Base-by-base conservation (phyloP, 805 yeast species). In the Sungouiozyma ichnusensis region DNA sequence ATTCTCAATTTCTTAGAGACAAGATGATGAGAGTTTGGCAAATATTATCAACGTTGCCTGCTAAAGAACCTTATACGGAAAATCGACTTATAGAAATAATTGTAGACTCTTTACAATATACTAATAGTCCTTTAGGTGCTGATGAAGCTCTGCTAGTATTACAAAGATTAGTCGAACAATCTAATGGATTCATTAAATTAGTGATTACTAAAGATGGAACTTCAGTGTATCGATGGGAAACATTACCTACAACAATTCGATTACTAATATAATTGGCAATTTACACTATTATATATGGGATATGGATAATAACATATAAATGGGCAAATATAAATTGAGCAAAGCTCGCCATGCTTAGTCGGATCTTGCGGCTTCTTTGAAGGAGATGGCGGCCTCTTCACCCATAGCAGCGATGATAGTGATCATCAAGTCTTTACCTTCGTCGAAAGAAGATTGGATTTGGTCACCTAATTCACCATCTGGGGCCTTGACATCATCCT, bases 311-410 rank as follows among this genome's bases (percentile, higher is more conserved):
- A 15, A 16, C n/a, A 16, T 35, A 14, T 35, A 24, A 15, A 35
- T 15, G 24, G 38, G 24, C 20, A 16, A 35, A 15, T 9, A 24
- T 6, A 24, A 11, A 24, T 24, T 24, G 11, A n/a, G 16, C 32
- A 36, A 44, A 38, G 20, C 36, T 37, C 32, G 33, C 17, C 16
- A 16, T 3, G 35, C 41, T 50, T 58, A 65, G 50, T 57, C 62
- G 49, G 60, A 52, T 66, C 82, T 85, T 73, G 97, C 96, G 67
- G 97, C 95, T 76, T 92, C 98, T 82, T 90, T 92, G 90, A 73
- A 85, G 63, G 97, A 81, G 67, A 92, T 83, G 62, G 95, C 94
- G 68, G 97, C 97, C 79, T 92, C 98, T 80, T 92, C 98, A 71
- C 86, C 94, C 98, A 92, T 92, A 62, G 98, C 94, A 55, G 95